Evolutionary conservation across 208 protist species (phyloP).

Genomic region (Wallacemonas sp.): DNA sequence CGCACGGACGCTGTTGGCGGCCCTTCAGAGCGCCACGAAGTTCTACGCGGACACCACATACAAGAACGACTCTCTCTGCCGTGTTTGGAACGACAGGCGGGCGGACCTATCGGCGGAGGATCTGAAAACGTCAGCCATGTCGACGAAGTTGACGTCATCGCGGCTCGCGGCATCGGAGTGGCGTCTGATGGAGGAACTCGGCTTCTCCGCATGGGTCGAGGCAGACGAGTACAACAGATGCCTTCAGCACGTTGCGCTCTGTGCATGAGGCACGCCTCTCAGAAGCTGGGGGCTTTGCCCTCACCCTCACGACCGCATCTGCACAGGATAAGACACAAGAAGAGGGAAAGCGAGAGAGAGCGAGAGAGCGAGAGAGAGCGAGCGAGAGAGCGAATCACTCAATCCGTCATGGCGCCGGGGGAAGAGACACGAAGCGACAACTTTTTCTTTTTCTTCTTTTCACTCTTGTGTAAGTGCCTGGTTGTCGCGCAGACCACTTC

Average conservation of each 20-base stretch:
- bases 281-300: too few species aligned
- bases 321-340: background rate
- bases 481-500: too few species aligned
- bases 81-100: slow-evolving; percentile 5
- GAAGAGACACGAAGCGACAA: too few species aligned
- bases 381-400: too few species aligned
- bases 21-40: slow-evolving; percentile 35
- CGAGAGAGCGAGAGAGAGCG: too few species aligned
- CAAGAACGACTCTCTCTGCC: slow-evolving; percentile 30
- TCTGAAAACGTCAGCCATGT: background rate
- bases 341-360: background rate
- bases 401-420: too few species aligned
- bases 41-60: slow-evolving; percentile 45
- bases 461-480: background rate
- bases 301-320: too few species aligned
- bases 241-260: background rate
- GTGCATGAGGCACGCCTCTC: background rate
- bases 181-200: slow-evolving; percentile 30
- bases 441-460: background rate
- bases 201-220: slow-evolving; percentile 27
- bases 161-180: slow-evolving; percentile 36
- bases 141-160: slow-evolving; percentile 4
- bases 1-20: slow-evolving; percentile 20
- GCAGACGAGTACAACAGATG: slow-evolving; percentile 29
- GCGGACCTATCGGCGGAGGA: background rate